Evolutionary conservation across 2,329 filamentous ascomycete species (phyloP), one percentile per base, ranked within the genome.

Genomic region (Albophoma yamanashiensis): DNA sequence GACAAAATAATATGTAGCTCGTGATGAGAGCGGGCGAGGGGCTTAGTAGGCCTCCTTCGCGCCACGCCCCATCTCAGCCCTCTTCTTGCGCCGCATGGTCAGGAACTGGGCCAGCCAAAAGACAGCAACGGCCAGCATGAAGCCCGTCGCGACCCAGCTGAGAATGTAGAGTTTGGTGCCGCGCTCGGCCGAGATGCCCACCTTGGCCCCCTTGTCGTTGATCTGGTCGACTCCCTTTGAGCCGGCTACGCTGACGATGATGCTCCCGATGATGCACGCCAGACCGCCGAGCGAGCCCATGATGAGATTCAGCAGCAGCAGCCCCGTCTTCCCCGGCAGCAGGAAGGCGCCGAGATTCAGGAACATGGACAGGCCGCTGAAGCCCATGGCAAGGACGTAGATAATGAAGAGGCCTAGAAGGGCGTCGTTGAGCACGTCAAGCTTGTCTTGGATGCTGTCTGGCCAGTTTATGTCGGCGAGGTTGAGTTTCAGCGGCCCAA

Each of bases 341-440:
- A 75, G 67, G 60, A 79, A 62, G 47, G 74, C 72, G 11, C 64
- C 71, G 57, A 75, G 58, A 56, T 70, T 74, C 17, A 68, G 66
- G 2, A 82, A 66, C 66, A 81, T 75, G 39, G 74, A 72, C 2
- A 80, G 68, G 14, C 76, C 78, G 2, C 76, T 70, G 64, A 78
- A 72, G 22, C 68, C 73, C 55, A 74, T 69, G 59, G 71, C 75
- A 1, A 83, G 62, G 47, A 78, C 74, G 68, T 79, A 82, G 60
- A 84, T 68, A 57, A 80, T 69, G 67, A 80, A 79, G 56, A 81
- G 69, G 34, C 73, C 75, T n/a, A 78, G 68, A 5, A 83, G 73
- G n/a, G 76, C 71, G 20, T 68, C 67, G 66, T 82, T 82, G 67
- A 83, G 70, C n/a, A 74, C 69, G 69, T 80, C 72, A 64, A 84